Base-by-base conservation (phyloP, 169 alveolate species). In the Eimeria nieschulzi region DNA sequence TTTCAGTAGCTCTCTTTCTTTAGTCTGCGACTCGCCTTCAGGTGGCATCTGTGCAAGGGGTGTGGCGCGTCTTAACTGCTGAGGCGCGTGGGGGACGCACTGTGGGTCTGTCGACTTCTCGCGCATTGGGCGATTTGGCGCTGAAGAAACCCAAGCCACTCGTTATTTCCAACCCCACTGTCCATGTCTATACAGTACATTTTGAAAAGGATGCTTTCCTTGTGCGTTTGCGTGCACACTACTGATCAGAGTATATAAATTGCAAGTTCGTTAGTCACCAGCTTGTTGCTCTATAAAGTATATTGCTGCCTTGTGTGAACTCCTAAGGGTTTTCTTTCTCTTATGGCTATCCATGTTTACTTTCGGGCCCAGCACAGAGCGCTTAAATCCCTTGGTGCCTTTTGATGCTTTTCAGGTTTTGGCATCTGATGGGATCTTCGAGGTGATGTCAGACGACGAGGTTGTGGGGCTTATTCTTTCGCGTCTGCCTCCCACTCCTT, bases 351-450 rank as follows among this genome's bases (percentile, higher is more conserved):
- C 46, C 46, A 33, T 33, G 46, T 33, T 33, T 33, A 33, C 46
- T 33, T 33, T 33, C 3, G 46, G 3, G 46, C 6, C 46, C 46
- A 33, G 46, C 46, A 33, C 46, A 3, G 46, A 33, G 46, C 46
- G 46, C 46, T 33, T 33, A 33, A 3, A 33, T 33, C 46, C 46
- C 46, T 33, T 33, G 46, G 46, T 33, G 46, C 46, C 46, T 33
- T 33, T 33, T 33, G 15, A 19, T 19, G 68, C 68, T 59, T 68
- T 55, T 10, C 80, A 85, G 92, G 83, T 96, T 51, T 78, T 94
- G 68, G 95, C 96, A 33, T 87, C 95, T 23, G 97, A 95, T 72
- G 97, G 97, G 15, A 96, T 96, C 21, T 95, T 96, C 94, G 97
- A 96, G 54, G 96, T 96, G 39, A 66, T 95, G 55, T 82, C 95